Evolutionary conservation across 352 stramenopile species (phyloP), one percentile per base, ranked within the genome.

Genomic region (Bremia lactucae): DNA sequence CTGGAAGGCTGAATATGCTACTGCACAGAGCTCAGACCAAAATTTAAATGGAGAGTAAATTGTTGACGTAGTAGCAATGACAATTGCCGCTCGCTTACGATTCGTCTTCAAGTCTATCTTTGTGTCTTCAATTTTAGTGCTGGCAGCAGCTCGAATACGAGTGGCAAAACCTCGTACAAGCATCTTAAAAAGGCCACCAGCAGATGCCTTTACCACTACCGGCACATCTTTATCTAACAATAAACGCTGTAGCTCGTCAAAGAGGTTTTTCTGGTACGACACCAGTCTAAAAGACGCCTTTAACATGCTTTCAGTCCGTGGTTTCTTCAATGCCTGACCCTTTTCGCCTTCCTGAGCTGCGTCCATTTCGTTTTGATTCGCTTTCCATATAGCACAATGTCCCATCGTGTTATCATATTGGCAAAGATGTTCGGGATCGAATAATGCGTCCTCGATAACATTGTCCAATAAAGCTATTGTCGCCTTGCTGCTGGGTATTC

Each of bases 31-130:
- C 38, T 93, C 81, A 2, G 76, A 74, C 81, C 81, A 93, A 40
- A 93, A 93, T 41, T 85, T 83, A 56, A 93, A 93, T 9, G 81
- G 73, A 11, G 81, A 87, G 46, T 81, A 85, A 13, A 61, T 74
- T 11, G 77, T 86, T 4, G 75, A 83, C 3, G 72, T 79, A 0
- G 68, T 72, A 13, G 75, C 72, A 49, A 90, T 87, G 25, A 90
- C 75, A 3, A 67, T 84, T 7, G 75, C 77, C 0, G 73, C 65
- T 14, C 70, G 78, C 36, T 90, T 89, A 38, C 72, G 79, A 60
- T 55, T 88, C 22, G 60, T 87, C 41, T 87, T 85, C 13, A 85
- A 33, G 19, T 85, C 67, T 13, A 55, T 63, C 34, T 79, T 86
- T 0, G 70, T 65, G 45, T 87, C 75, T 42, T 85, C 70, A 19